Evolutionary conservation across 352 stramenopile species (phyloP), one percentile per base, ranked within the genome.

Genomic region (Peronospora farinosa): DNA sequence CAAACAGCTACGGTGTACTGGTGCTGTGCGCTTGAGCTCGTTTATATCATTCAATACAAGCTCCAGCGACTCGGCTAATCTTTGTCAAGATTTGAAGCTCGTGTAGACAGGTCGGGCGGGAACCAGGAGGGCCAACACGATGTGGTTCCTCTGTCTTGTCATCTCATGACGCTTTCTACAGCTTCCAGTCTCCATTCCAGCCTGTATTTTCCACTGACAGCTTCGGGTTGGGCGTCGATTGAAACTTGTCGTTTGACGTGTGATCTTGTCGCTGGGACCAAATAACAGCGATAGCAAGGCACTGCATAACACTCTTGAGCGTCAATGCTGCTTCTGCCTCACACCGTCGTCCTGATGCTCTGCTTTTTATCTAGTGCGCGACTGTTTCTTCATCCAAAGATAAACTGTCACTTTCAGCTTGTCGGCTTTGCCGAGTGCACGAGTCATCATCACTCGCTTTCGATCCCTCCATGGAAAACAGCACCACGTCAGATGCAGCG

Each of bases 391-490:
- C 27, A 38, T 21, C 8, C 39, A 35, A 10, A 19, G 12, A 33
- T 2, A 43, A 52, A 5, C 38, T 7, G 32, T 10, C 37, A 1
- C 21, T 50, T 35, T 40, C 54, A 35, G 9, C 37, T 40, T 65
- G 57, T 40, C 21, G 51, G 3, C 39, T 16, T 11, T 66, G 52
- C 21, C 46, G 54, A 37, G 40, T 32, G 30, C 38, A 66, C 17
- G 58, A 62, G 35, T 69, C 65, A 37, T 55, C 54, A 8, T 19
- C 51, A 2, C 40, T 69, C 28, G 36, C 10, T 13, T 48, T 69
- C 12, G 32, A 51, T 6, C 52, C 65, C 10, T 23, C 43, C 31
- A n/a, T 39, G 15, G 11, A 31, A 2, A 21, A 45, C 31, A 36
- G 17, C 21, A 16, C 27, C 10, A 38, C 38, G 7, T 36, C 11